Base-by-base conservation (phyloP, 129 eudicot genomes). In the Smallanthus sonchifolius region DNA sequence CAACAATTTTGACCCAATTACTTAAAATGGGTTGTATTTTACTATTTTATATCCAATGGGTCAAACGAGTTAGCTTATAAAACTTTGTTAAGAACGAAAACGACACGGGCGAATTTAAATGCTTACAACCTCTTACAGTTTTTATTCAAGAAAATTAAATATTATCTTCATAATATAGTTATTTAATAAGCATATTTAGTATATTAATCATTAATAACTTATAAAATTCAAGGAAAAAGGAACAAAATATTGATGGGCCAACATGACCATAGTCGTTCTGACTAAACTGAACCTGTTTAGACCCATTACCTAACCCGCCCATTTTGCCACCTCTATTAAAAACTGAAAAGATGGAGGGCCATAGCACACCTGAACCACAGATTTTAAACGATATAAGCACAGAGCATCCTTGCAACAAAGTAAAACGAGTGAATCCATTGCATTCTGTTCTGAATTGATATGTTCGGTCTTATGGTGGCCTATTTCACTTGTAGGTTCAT, bases 331-430 rank as follows among this genome's bases (percentile, higher is more conserved):
- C 4, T 13, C 19, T 39, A 32, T 36, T n/a, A 35, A 54, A 70
- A 36, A 16, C 0, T 17, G 28, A n/a, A 37, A 74, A 67, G 39
- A 61, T 37, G 57, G 62, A 72, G 24, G 75, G 37, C 16, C 37
- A 66, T 51, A 34, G 39, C 55, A 81, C 70, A 92, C 98, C 84
- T 85, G 90, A 75, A 93, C 73, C 60, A 88, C 86, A 67, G 89
- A 84, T 81, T 83, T 87, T 4, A 83, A 70, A 73, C 76, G 75
- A 77, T 87, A 90, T 62, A 90, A 75, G 6, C 82, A 79, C 15
- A 93, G 24, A 35, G 61, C 76, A 71, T 90, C 92, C 75, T 86
- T 82, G 73, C 91, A 86, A 76, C 92, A 93, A 70, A 90, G 86
- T 81, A 93, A 74, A 72, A 93, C 36, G 67, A 81, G 74, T 36